Evolutionary conservation across 805 yeast genomes (phyloP).

Genomic region (Lachancea meyersii): DNA sequence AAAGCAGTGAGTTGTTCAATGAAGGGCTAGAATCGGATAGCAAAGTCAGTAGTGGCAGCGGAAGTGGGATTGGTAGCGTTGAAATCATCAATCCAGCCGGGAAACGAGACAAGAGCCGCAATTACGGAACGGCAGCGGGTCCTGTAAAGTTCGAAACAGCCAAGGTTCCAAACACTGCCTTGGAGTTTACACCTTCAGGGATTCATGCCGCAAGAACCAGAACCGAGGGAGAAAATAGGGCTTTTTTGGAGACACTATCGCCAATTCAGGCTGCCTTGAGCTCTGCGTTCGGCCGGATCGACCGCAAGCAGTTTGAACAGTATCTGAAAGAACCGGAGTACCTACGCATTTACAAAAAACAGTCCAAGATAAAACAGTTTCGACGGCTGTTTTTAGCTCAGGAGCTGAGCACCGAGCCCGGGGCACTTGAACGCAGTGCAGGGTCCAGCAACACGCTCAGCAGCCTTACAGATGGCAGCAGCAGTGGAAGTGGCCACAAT

Average conservation of each 20-base stretch:
- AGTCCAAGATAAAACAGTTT: slow-evolving; percentile 41
- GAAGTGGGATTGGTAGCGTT: not conserved
- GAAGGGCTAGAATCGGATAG: not conserved
- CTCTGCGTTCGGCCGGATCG: slow-evolving; percentile 19
- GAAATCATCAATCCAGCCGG: too few relatives aligned
- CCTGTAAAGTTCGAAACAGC: slow-evolving; percentile 23
- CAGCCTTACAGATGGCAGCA: slow-evolving; percentile 1
- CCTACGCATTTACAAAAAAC: slow-evolving; percentile 43
- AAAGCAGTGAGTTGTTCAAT: slow-evolving; percentile 5
- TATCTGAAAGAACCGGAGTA: slow-evolving; percentile 50
- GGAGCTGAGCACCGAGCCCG: slow-evolving; percentile 39
- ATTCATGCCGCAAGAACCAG: not conserved
- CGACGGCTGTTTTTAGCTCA: slow-evolving; percentile 59
- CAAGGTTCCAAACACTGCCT: not conserved
- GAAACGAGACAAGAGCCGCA: too few relatives aligned
- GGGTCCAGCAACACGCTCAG: slow-evolving; percentile 10
- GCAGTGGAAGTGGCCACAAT: slow-evolving; percentile 3
- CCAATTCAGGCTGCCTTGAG: not conserved
- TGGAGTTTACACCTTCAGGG: not conserved
- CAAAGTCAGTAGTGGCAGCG: not conserved
- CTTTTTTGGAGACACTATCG: not conserved
- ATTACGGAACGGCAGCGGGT: slow-evolving; percentile 22
- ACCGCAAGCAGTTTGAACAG: slow-evolving; percentile 36
- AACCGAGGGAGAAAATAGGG: not conserved
- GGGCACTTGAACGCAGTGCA: not conserved